phyloP scores from a whole-genome alignment of 495 filamentous ascomycete genomes.

The Haplographium delicatum region DNA sequence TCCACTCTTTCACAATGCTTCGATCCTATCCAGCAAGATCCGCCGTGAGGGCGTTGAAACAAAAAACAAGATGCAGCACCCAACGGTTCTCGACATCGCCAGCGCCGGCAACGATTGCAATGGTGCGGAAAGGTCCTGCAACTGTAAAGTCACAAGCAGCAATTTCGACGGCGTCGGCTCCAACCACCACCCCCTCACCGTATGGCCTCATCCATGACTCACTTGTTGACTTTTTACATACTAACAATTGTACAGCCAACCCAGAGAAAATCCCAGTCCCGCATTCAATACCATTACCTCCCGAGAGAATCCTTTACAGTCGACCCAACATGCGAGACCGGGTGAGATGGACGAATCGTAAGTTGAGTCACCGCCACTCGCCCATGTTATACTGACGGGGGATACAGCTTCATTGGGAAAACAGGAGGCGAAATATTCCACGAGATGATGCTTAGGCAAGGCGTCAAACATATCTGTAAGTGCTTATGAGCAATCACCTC shows the following conservation, averaged over 20 bases:
- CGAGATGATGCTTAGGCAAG: conserved; percentile 95
- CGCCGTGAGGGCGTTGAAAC: conserved; percentile 17
- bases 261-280: conserved; percentile 22
- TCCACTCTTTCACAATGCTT: conserved; percentile 23
- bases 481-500: conserved; percentile 27
- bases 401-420: conserved; percentile 79
- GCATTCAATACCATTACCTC: conserved; percentile 23
- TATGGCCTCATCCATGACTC: conserved; percentile 17
- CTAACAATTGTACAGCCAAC: conserved; percentile 20
- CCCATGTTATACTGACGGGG: conserved; percentile 22
- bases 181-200: conserved; percentile 11
- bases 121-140: conserved; percentile 17
- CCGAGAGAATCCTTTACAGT: conserved; percentile 49
- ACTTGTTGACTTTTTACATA: conserved; percentile 2
- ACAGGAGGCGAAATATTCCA: conserved; percentile 97
- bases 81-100: conserved; percentile 13
- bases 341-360: conserved; percentile 74
- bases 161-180: conserved; percentile 16
- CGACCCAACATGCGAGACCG: conserved; percentile 54
- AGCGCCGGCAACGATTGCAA: conserved; percentile 11
- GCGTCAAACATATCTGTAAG: conserved; percentile 87
- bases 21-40: conserved; percentile 23
- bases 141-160: conserved; percentile 19
- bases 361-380: conserved; percentile 28
- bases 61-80: conserved; percentile 14